Percentiles rank a stretch among this genome's conserved stretches.
These are phyloP conservation scores for Melaleuca alternifolia DNA, from an alignment of 345 rosid species.

Conservation along the genomic window DNA sequence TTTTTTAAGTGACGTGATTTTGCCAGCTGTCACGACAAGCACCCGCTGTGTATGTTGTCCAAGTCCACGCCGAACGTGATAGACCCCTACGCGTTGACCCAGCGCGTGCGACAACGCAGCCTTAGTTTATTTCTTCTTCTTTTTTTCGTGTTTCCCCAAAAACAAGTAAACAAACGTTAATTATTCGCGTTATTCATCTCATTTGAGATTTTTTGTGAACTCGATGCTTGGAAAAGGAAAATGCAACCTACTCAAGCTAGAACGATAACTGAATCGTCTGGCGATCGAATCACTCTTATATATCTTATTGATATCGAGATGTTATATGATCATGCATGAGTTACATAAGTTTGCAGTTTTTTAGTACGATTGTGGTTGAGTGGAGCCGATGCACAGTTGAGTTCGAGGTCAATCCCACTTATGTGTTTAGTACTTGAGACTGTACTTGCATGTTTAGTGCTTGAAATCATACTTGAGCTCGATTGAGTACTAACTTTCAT, in stretches of 20 bases:
- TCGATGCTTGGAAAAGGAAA: background rate
- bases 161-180: background rate
- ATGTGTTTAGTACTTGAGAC: background rate
- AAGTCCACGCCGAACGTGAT: background rate
- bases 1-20: background rate
- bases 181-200: background rate
- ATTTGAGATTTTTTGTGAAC: background rate
- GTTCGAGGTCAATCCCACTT: rapidly evolving
- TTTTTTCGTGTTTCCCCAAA: background rate
- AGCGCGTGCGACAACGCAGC: background rate
- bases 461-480: background rate
- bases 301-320: background rate
- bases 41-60: background rate
- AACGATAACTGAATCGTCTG: no score
- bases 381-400: background rate
- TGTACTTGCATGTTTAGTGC: background rate
- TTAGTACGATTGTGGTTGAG: background rate
- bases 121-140: rapidly evolving
- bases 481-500: background rate
- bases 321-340: background rate
- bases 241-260: background rate
- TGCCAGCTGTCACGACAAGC: background rate
- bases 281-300: no score
- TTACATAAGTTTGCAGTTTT: rapidly evolving
- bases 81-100: background rate